A percentile compares a stretch with the other conserved stretches of the same genome.
Evolutionary conservation across 345 rosid species (phyloP).

Genomic region (Murraya koenigii): DNA sequence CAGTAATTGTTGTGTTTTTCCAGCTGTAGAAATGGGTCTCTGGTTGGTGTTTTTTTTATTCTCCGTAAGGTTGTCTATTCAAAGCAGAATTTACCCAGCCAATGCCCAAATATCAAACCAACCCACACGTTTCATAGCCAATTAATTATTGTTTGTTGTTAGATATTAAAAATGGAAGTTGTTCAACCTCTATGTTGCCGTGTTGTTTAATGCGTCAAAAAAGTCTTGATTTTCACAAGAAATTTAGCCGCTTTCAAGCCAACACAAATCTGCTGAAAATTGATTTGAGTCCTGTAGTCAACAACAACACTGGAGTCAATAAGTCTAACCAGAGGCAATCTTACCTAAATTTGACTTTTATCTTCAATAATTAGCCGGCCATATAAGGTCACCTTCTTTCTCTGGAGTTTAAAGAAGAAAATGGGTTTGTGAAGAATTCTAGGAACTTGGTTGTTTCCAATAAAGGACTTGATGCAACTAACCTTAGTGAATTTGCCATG

Average conservation of each 20-base stretch:
- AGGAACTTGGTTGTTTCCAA: neutral
- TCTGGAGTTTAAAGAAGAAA: no score
- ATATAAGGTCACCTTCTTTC: neutral
- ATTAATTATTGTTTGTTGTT: no score
- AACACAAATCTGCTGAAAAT: neutral
- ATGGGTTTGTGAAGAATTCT: no score
- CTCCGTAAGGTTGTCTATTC: no score
- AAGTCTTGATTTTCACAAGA: neutral
- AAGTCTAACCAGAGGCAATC: neutral
- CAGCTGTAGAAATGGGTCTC: neutral
- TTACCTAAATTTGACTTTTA: slow-evolving; percentile 18
- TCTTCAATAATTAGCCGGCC: slow-evolving; percentile 8
- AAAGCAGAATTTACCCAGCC: no score
- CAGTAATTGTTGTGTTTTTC: neutral
- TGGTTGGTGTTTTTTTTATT: neutral
- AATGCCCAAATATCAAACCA: no score
- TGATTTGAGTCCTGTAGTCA: neutral
- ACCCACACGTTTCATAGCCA: no score
- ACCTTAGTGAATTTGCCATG: neutral
- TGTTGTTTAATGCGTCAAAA: neutral
- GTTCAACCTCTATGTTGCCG: neutral
- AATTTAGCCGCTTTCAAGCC: neutral
- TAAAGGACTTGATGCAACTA: neutral
- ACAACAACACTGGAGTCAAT: neutral
- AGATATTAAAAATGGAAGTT: no score